A percentile compares a stretch with the other conserved stretches of the same genome.
phyloP scores from a whole-genome alignment of 2,329 filamentous ascomycete genomes.

The Trichoderma sp. region DNA sequence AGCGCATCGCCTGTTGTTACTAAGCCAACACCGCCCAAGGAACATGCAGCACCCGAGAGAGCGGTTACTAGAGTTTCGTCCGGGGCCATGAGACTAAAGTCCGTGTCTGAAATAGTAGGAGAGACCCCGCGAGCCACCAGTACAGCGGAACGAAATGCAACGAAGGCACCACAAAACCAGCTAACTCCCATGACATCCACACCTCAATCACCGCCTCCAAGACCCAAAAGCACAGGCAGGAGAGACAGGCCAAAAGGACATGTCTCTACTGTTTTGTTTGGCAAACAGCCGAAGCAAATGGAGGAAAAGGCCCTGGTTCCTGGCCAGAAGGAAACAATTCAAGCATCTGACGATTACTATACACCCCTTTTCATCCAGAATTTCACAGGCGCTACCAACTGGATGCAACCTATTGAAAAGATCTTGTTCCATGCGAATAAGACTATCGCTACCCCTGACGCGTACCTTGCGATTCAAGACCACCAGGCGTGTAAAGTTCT shows the following conservation, averaged over 20 bases:
- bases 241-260: constrained; percentile 63
- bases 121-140: constrained; percentile 46
- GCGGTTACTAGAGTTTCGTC: constrained; percentile 70
- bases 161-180: constrained; percentile 34
- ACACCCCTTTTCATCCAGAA: constrained; percentile 61
- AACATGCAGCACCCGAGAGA: constrained; percentile 39
- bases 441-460: constrained; percentile 81
- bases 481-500: constrained; percentile 84
- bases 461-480: constrained; percentile 79
- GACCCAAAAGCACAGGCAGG: constrained; percentile 38
- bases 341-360: constrained; percentile 61
- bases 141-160: constrained; percentile 35
- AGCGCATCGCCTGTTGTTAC: constrained; percentile 4
- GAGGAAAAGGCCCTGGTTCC: constrained; percentile 48
- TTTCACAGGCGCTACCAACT: constrained; percentile 53
- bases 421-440: constrained; percentile 83
- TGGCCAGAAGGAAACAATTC: constrained; percentile 40
- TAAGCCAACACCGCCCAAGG: constrained; percentile 19
- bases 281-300: constrained; percentile 57
- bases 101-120: constrained; percentile 69
- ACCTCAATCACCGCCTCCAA: constrained; percentile 42
- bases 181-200: constrained; percentile 44
- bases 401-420: constrained; percentile 65
- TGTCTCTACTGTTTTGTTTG: constrained; percentile 74
- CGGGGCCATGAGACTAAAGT: constrained; percentile 68